Evolutionary conservation across 176 grass and related monocot genomes (phyloP), one percentile per base, ranked within the genome.

Genomic region (Carex littledalei): DNA sequence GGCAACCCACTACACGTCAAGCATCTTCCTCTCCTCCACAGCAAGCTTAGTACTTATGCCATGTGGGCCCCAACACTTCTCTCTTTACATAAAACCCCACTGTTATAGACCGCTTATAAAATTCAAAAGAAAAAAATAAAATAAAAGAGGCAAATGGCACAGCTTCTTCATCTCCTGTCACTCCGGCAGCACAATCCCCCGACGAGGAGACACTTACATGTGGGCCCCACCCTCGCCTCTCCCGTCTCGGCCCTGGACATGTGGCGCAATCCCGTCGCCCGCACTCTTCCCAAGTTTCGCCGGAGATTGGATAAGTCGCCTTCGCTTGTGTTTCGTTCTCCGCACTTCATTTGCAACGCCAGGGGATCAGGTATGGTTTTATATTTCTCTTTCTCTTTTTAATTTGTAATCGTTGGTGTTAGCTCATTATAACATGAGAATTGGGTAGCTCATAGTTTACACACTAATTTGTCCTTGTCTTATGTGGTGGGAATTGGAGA

Each of bases 131-230:
- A 68, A n/a, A 22, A 35, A 7, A 17, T 8, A 7, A 41, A 12
- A 68, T 6, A 18, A 18, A 17, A 59, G 4, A 31, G 14, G 14
- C 18, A 74, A 84, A 87, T 87, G 86, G 67, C 55, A 21, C 80
- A 83, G 13, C 86, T 87, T 82, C 86, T 53, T 24, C 80, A 74
- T 49, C 77, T 87, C 64, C 80, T n/a, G 52, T 87, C 80, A 13
- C 56, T 52, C 6, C 13, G 15, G 18, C 67, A 45, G 39, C 37
- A 39, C 37, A 54, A 10, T 45, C 17, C 86, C 11, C 64, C 86
- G 35, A 63, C 53, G 35, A 53, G 63, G 21, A 68, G 41, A 17
- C 57, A 16, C 24, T 53, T 84, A 61, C 80, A 71, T 65, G 67
- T 21, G 22, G 80, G 16, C 18, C 55, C 67, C 8, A 24, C 10